A percentile compares a stretch with the other conserved stretches of the same genome.
These are phyloP conservation scores for Exserohilum rostratum DNA, from an alignment of 2,329 filamentous ascomycete genomes.

Conservation along the genomic window DNA sequence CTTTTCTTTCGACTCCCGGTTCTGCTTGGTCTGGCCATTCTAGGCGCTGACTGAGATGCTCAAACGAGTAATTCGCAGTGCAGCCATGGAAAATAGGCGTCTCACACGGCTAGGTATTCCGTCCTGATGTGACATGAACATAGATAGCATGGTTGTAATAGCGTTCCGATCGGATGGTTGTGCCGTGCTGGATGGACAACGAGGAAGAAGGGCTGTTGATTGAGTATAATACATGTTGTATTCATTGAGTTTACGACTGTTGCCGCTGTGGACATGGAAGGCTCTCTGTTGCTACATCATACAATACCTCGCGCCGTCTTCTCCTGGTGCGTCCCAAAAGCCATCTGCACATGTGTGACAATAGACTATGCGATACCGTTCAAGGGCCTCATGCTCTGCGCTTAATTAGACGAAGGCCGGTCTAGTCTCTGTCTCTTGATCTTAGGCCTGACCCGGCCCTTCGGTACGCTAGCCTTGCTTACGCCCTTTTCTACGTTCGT, in stretches of 20 bases:
- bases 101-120: conserved; percentile 7
- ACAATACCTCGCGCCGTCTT: not conserved
- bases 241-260: not conserved
- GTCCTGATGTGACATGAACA: not conserved
- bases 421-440: not conserved
- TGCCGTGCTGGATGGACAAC: not conserved
- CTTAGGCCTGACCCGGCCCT: not conserved
- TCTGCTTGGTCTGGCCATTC: not conserved
- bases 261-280: not conserved
- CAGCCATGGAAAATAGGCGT: conserved; percentile 8
- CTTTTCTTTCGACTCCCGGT: not conserved
- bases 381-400: not conserved
- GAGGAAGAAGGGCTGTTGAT: not conserved
- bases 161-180: not conserved
- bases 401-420: not conserved
- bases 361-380: not conserved
- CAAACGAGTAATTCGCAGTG: not conserved
- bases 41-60: not conserved
- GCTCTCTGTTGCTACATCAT: not conserved
- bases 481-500: not conserved
- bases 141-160: not conserved
- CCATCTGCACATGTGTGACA: not conserved
- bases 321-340: not conserved
- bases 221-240: not conserved
- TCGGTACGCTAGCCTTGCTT: not conserved